A percentile compares a stretch with the other conserved stretches of the same genome.
phyloP scores from a whole-genome alignment of 805 yeast species.

The Sugiyamaella valdiviana region DNA sequence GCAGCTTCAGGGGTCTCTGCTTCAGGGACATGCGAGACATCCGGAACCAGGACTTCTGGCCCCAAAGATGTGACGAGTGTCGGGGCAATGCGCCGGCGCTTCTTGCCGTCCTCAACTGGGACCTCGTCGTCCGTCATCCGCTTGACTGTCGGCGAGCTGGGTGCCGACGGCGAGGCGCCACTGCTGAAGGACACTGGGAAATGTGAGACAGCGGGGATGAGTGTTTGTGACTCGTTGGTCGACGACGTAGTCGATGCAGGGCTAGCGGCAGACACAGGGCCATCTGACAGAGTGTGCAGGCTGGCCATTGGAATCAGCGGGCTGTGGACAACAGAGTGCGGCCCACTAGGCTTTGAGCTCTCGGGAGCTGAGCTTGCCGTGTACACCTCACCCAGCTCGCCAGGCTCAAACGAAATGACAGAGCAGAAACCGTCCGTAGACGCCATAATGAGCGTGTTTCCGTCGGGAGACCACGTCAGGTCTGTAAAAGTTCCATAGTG shows the following conservation, averaged over 20 bases:
- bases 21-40: neutral
- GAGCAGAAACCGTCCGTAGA: slow-evolving; percentile 95
- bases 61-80: slow-evolving; percentile 26
- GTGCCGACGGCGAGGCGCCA: slow-evolving; percentile 9
- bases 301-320: neutral
- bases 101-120: slow-evolving; percentile 21
- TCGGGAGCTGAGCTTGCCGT: neutral
- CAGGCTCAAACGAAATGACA: slow-evolving; percentile 46
- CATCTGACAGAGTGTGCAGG: neutral
- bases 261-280: slow-evolving; percentile 4
- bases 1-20: neutral
- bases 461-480: slow-evolving; percentile 76
- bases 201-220: slow-evolving; percentile 18
- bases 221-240: slow-evolving; percentile 4
- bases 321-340: neutral
- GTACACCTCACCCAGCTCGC: slow-evolving; percentile 46
- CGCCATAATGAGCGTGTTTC: slow-evolving; percentile 59
- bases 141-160: neutral
- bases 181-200: slow-evolving; percentile 16
- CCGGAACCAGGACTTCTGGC: too few species aligned
- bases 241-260: slow-evolving; percentile 8
- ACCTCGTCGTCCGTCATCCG: neutral
- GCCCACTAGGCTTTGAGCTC: neutral
- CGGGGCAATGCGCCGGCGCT: slow-evolving; percentile 37
- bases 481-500: slow-evolving; percentile 91